Percentiles rank a stretch among this genome's conserved stretches.
Conservation (phyloP, 768 basidiomycete genomes). For the Suillus lakei region DNA sequence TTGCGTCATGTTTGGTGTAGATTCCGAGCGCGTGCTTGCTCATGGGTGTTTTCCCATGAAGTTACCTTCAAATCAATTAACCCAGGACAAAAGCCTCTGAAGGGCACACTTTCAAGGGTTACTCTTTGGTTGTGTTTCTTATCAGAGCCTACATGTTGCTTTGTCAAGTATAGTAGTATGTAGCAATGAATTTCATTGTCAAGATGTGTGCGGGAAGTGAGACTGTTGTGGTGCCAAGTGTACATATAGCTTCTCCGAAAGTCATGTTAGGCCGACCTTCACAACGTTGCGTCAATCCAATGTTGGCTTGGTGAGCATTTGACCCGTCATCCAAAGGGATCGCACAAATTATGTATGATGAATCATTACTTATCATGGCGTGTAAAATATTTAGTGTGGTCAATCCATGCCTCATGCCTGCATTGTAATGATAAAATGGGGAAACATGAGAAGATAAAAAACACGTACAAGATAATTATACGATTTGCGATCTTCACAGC, state of each 20-base stretch:
- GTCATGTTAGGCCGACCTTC: neutral
- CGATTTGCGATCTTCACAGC: constrained; percentile 85
- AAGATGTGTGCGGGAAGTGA: neutral
- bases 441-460: neutral
- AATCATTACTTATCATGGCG: neutral
- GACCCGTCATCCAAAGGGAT: neutral
- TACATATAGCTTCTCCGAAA: neutral
- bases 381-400: neutral
- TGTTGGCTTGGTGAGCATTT: neutral
- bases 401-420: constrained; percentile 28
- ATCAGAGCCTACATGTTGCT: constrained; percentile 36
- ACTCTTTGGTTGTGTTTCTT: constrained; percentile 7
- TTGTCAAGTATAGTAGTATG: constrained; percentile 38
- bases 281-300: neutral
- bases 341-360: neutral
- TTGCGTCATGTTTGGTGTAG: neutral
- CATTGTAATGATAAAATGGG: neutral
- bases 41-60: constrained; percentile 9
- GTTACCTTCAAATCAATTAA: constrained; percentile 39
- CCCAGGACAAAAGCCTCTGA: constrained; percentile 41
- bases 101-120: constrained; percentile 8
- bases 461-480: constrained; percentile 74
- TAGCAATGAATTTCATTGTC: constrained; percentile 18
- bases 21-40: neutral
- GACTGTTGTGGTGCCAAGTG: neutral